A percentile compares a stretch with the other conserved stretches of the same genome.
These are phyloP conservation scores for Cyclotella sp. DNA, from an alignment of 108 stramenopile genomes.

Conservation along the genomic window DNA sequence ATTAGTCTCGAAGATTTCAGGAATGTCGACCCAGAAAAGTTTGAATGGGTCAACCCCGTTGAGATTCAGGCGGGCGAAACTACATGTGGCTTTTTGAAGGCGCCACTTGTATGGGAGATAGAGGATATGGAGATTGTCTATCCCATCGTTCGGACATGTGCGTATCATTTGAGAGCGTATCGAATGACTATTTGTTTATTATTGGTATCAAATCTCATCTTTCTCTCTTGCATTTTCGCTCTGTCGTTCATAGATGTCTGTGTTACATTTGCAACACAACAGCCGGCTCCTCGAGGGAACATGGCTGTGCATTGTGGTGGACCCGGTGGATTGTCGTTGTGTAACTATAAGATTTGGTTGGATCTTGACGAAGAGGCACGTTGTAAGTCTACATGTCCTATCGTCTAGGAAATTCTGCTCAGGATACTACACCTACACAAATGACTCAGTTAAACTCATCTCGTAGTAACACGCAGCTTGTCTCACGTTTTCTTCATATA, in stretches of 20 bases:
- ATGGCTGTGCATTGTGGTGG: constrained; percentile 14
- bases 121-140: background rate
- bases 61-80: constrained; percentile 13
- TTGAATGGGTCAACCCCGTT: constrained; percentile 13
- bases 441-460: no score
- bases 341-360: constrained; percentile 3
- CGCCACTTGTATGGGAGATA: constrained; percentile 14
- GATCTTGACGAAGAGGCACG: constrained; percentile 3
- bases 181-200: background rate
- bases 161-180: background rate
- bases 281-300: constrained; percentile 8
- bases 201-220: background rate
- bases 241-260: background rate
- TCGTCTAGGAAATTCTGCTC: no score
- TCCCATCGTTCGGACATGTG: constrained; percentile 7
- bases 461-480: background rate
- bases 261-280: constrained; percentile 6
- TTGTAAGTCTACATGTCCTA: background rate
- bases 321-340: background rate
- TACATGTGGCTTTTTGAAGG: constrained; percentile 16
- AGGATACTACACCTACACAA: no score
- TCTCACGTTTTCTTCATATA: no score
- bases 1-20: constrained; percentile 11
- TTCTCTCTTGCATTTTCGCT: background rate
- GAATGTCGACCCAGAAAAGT: constrained; percentile 12